Percentiles rank a stretch among this genome's conserved stretches.
These are phyloP conservation scores for Fagus crenata DNA, from an alignment of 306 rosid genomes.

Conservation along the genomic window DNA sequence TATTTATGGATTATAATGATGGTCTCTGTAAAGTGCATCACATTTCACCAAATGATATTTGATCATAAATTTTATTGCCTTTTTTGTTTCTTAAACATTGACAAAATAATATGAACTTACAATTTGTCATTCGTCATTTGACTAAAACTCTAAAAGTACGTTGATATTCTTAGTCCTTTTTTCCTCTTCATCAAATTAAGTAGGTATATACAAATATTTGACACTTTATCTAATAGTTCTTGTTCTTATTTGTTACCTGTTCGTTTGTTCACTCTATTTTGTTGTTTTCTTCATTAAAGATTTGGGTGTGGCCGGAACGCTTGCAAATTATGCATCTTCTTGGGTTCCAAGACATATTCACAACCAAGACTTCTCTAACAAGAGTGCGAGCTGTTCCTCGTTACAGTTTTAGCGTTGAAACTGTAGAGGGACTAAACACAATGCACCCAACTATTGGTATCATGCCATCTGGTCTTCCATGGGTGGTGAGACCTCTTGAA, in stretches of 20 bases:
- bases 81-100: not conserved
- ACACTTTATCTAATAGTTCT: not conserved
- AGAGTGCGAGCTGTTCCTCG: constrained; percentile 86
- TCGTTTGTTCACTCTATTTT: constrained; percentile 24
- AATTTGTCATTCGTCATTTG: not conserved
- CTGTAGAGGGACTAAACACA: constrained; percentile 56
- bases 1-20: constrained; percentile 6
- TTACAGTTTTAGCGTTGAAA: constrained; percentile 64
- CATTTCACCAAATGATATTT: not conserved
- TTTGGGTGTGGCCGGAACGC: constrained; percentile 86
- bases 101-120: not conserved
- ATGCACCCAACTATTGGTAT: constrained; percentile 67
- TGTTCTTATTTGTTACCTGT: not conserved
- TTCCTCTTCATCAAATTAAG: not conserved
- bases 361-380: constrained; percentile 62
- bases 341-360: constrained; percentile 54
- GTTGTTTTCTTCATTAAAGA: constrained; percentile 41
- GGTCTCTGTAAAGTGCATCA: not conserved
- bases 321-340: constrained; percentile 78
- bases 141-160: not conserved
- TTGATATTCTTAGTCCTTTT: not conserved
- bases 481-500: constrained; percentile 44
- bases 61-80: not conserved
- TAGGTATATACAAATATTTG: not conserved
- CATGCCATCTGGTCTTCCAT: constrained; percentile 80